Evolutionary conservation across 1,284 basidiomycete genomes (phyloP).

Genomic region (Sanghuangporus sanghuang): DNA sequence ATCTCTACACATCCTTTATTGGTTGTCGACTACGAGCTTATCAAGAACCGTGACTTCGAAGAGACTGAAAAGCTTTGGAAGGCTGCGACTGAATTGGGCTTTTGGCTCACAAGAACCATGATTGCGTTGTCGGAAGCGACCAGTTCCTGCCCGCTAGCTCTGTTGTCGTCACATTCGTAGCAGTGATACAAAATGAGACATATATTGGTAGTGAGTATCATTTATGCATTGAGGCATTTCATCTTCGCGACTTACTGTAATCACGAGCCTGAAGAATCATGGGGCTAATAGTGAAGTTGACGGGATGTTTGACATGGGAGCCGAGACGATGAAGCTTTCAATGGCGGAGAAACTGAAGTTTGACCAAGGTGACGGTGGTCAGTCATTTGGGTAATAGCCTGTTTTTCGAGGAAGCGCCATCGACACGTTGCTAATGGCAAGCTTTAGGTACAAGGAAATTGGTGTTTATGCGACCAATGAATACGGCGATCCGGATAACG

Average conservation of each 20-base stretch:
- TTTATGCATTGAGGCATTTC: neutral
- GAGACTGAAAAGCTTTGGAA: slow-evolving; percentile 47
- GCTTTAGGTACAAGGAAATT: slow-evolving; percentile 53
- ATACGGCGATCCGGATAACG: slow-evolving; percentile 46
- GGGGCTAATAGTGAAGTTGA: slow-evolving; percentile 44
- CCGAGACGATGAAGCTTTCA: slow-evolving; percentile 51
- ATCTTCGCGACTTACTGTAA: neutral
- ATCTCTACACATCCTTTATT: slow-evolving; percentile 40
- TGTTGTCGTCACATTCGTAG: slow-evolving; percentile 79
- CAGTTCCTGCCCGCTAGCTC: slow-evolving; percentile 67
- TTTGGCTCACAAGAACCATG: slow-evolving; percentile 73
- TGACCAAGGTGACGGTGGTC: slow-evolving; percentile 60
- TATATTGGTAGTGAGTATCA: slow-evolving; percentile 47
- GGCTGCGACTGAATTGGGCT: slow-evolving; percentile 45
- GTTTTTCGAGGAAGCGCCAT: too few species aligned
- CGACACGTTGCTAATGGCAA: neutral
- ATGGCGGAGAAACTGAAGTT: slow-evolving; percentile 58
- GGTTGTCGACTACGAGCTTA: slow-evolving; percentile 43
- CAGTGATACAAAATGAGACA: slow-evolving; percentile 80
- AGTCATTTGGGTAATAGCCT: slow-evolving; percentile 50
- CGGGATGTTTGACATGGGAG: slow-evolving; percentile 56
- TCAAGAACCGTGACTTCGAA: slow-evolving; percentile 30
- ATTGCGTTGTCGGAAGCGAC: slow-evolving; percentile 75
- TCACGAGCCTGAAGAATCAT: slow-evolving; percentile 53
- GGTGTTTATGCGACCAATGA: slow-evolving; percentile 62